A percentile compares a stretch with the other conserved stretches of the same genome.
These are phyloP conservation scores for Trichocladium antarcticum DNA, from an alignment of 495 filamentous ascomycete species.

Conservation along the genomic window DNA sequence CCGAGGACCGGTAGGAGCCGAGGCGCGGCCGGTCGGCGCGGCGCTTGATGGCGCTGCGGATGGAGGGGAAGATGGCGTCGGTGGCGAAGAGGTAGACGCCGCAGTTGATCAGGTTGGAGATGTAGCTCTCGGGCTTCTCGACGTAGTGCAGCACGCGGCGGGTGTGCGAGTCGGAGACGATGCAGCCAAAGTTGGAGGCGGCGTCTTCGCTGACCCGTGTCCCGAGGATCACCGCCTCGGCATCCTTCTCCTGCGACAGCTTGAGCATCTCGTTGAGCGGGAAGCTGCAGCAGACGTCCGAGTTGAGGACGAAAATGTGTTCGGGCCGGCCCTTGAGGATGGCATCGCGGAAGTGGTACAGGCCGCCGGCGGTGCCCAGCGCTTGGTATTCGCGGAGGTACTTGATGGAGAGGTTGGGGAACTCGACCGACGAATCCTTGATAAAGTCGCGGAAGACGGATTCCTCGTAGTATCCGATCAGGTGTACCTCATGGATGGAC, in stretches of 20 bases:
- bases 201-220: constrained; percentile 87
- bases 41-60: constrained; percentile 90
- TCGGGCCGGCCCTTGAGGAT: constrained; percentile 94
- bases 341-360: constrained; percentile 99
- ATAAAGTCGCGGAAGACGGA: constrained; percentile 95
- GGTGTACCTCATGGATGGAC: constrained; percentile 86
- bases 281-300: constrained; percentile 99
- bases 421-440: constrained; percentile 72
- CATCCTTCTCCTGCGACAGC: constrained; percentile 88
- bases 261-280: constrained; percentile 89
- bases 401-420: constrained; percentile 80
- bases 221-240: constrained; percentile 93
- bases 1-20: constrained; percentile 86
- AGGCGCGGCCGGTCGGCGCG: constrained; percentile 88
- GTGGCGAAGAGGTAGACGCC: constrained; percentile 96
- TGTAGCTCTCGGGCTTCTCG: constrained; percentile 97
- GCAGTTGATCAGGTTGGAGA: constrained; percentile 98
- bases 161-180: constrained; percentile 89
- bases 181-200: constrained; percentile 93
- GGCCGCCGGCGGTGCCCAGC: constrained; percentile 85
- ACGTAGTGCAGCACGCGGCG: constrained; percentile 98
- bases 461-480: constrained; percentile 99
- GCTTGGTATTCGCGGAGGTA: constrained; percentile 98
- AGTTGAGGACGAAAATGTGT: constrained; percentile 93
- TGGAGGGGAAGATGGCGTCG: constrained; percentile 92